Evolutionary conservation across 2,329 filamentous ascomycete species (phyloP).

Genomic region (Nemania diffusa): DNA sequence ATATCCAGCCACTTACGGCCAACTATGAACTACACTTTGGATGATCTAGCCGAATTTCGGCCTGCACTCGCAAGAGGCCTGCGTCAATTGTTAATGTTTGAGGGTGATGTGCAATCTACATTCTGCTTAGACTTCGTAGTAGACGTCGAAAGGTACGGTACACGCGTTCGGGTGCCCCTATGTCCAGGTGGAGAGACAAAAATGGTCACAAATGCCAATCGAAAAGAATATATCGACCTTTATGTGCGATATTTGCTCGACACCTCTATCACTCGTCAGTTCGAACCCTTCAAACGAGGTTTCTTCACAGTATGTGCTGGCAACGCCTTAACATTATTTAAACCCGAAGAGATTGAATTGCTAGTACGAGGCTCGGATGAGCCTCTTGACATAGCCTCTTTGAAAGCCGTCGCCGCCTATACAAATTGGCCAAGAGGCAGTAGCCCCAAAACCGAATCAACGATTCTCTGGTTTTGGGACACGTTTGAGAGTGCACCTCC

Average conservation of each 20-base stretch:
- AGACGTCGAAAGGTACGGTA: conserved; percentile 80
- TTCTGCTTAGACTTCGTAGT: conserved; percentile 87
- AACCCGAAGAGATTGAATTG: conserved; percentile 91
- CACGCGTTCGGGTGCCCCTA: conserved; percentile 72
- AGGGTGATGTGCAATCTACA: conserved; percentile 82
- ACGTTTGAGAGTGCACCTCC: conserved; percentile 74
- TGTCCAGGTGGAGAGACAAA: conserved; percentile 77
- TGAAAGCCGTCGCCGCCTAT: conserved; percentile 81
- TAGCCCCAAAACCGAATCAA: conserved; percentile 67
- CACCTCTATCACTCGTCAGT: conserved; percentile 80
- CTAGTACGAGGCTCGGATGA: conserved; percentile 88
- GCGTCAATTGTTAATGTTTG: conserved; percentile 79
- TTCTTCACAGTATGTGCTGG: conserved; percentile 93
- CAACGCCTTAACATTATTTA: conserved; percentile 86
- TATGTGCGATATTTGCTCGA: conserved; percentile 86
- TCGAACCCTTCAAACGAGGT: conserved; percentile 91
- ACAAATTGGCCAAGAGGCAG: conserved; percentile 75
- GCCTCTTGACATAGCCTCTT: conserved; percentile 77
- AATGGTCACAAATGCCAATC: conserved; percentile 84
- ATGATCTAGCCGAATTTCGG: conserved; percentile 84
- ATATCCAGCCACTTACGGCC: conserved; percentile 67
- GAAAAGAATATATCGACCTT: conserved; percentile 85
- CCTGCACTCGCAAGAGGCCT: conserved; percentile 81
- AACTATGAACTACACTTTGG: conserved; percentile 77
- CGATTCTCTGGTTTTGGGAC: conserved; percentile 89